phyloP scores from a whole-genome alignment of 306 rosid genomes.

The Canavalia gladiata region DNA sequence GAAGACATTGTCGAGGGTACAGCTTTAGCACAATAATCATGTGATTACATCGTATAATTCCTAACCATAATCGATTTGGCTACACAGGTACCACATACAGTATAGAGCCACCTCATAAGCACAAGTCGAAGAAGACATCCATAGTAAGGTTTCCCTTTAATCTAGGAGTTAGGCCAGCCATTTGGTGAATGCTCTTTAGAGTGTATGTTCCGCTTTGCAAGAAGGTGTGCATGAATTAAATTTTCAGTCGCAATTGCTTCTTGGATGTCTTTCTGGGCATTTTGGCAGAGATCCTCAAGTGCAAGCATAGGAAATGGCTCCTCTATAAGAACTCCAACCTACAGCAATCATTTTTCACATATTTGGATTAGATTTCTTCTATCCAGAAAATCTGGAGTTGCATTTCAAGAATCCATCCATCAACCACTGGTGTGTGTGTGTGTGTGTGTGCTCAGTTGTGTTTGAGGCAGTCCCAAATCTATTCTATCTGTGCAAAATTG shows the following conservation, averaged over 20 bases:
- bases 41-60: constrained; percentile 28
- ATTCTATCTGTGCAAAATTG: constrained; percentile 4
- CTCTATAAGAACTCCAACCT: constrained; percentile 98
- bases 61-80: constrained; percentile 31
- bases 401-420: constrained; percentile 40
- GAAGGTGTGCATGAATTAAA: constrained; percentile 59
- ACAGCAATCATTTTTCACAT: constrained; percentile 39
- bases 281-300: constrained; percentile 75
- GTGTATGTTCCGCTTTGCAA: constrained; percentile 60
- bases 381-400: constrained; percentile 22
- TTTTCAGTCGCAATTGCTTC: constrained; percentile 66
- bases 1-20: constrained; percentile 29
- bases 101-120: constrained; percentile 36
- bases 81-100: constrained; percentile 22
- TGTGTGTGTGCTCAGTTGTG: neutral
- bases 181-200: constrained; percentile 68
- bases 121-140: constrained; percentile 35
- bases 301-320: constrained; percentile 95
- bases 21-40: constrained; percentile 14
- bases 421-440: neutral
- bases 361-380: constrained; percentile 30
- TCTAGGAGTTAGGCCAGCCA: constrained; percentile 73
- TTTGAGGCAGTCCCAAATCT: constrained; percentile 25
- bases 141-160: constrained; percentile 32
- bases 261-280: constrained; percentile 64